Percentiles rank a stretch among this genome's conserved stretches.
phyloP scores from a whole-genome alignment of 2,329 filamentous ascomycete genomes.

The Hymenoscyphus infarciens region DNA sequence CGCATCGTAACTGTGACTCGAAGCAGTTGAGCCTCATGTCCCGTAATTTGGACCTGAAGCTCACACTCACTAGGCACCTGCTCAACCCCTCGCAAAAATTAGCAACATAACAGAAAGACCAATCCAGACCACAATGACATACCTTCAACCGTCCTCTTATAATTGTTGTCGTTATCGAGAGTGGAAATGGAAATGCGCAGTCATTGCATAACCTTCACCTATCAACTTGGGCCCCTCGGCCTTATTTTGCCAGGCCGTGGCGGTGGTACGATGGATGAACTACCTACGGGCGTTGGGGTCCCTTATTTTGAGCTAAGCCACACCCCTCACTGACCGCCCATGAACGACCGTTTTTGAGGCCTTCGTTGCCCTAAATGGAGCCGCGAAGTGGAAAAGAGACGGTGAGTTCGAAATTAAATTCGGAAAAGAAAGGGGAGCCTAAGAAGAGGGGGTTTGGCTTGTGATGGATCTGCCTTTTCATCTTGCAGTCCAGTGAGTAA shows the following conservation, averaged over 20 bases:
- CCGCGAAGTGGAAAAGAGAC: not conserved
- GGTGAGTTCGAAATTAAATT: not conserved
- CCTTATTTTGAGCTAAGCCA: not conserved
- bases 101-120: too few species aligned
- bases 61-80: too few species aligned
- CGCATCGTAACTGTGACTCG: too few species aligned
- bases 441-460: not conserved
- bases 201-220: constrained; percentile 6
- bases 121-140: too few species aligned
- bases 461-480: not conserved
- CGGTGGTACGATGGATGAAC: constrained; percentile 1
- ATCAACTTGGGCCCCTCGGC: not conserved
- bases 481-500: too few species aligned
- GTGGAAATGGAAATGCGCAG: constrained; percentile 7
- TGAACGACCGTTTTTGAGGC: not conserved
- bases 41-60: too few species aligned
- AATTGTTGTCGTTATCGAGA: not conserved
- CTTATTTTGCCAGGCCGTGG: not conserved
- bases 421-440: not conserved
- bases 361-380: not conserved
- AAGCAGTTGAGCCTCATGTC: too few species aligned
- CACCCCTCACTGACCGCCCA: not conserved
- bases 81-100: too few species aligned
- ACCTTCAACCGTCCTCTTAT: too few species aligned
- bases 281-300: not conserved